These are phyloP conservation scores for Pseudoneurospora amorphoporcata DNA, from an alignment of 495 filamentous ascomycete genomes.

Conservation along the genomic window DNA sequence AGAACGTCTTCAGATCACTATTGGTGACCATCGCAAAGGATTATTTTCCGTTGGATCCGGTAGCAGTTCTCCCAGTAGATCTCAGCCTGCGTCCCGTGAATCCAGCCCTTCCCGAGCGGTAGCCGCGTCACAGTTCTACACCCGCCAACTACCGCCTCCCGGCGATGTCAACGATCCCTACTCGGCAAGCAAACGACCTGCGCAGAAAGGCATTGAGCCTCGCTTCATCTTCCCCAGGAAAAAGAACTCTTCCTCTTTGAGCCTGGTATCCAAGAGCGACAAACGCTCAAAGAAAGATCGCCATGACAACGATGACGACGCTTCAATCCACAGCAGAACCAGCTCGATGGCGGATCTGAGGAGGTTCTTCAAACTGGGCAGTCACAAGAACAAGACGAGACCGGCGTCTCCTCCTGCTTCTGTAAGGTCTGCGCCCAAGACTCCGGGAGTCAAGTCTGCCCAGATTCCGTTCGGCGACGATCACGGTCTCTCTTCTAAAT, in stretches of 20 bases:
- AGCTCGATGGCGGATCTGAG: constrained; percentile 92
- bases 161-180: constrained; percentile 85
- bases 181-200: constrained; percentile 67
- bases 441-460: constrained; percentile 43
- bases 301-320: constrained; percentile 37
- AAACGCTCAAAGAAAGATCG: constrained; percentile 21
- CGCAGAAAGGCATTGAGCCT: constrained; percentile 63
- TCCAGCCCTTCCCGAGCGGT: constrained; percentile 51
- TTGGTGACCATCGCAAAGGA: constrained; percentile 46
- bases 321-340: constrained; percentile 42
- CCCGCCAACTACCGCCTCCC: constrained; percentile 63
- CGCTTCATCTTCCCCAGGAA: constrained; percentile 70
- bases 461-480: constrained; percentile 90
- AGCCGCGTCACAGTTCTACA: constrained; percentile 46
- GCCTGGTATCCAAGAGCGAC: constrained; percentile 22
- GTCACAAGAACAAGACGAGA: constrained; percentile 56
- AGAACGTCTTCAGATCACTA: constrained; percentile 18
- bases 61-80: constrained; percentile 51
- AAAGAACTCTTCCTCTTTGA: constrained; percentile 38
- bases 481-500: constrained; percentile 81
- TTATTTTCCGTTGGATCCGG: constrained; percentile 58
- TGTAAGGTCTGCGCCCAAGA: constrained; percentile 42
- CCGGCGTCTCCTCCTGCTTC: constrained; percentile 48
- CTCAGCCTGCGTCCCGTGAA: constrained; percentile 54
- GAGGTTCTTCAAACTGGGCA: constrained; percentile 72